Percentiles rank a stretch among this genome's conserved stretches.
Evolutionary conservation across 371 early-diverging fungal species (phyloP).

Genomic region (Cokeromyces recurvatus): DNA sequence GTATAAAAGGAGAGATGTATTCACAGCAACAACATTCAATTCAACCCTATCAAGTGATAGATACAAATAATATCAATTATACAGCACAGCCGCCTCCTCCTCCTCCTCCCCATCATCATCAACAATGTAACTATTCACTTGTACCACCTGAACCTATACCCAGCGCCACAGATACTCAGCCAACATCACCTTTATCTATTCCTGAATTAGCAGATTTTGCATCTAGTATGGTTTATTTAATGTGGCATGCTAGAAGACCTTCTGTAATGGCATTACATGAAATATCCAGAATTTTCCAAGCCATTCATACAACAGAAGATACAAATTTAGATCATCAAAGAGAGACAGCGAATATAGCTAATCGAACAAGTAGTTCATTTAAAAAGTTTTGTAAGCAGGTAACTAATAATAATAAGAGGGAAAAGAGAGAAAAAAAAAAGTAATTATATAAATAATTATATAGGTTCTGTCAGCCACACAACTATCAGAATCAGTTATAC

Average conservation of each 20-base stretch:
- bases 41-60: too few species aligned
- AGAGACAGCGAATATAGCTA: conserved; percentile 43
- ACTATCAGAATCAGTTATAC: conserved; percentile 57
- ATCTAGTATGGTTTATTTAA: conserved; percentile 61
- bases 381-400: conserved; percentile 54
- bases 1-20: too few species aligned
- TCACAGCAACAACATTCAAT: too few species aligned
- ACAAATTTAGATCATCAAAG: conserved; percentile 15
- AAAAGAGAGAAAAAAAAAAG: too few species aligned
- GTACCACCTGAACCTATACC: conserved; percentile 34
- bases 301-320: conserved; percentile 12
- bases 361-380: conserved; percentile 46
- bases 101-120: background rate
- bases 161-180: conserved; percentile 30
- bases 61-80: too few species aligned
- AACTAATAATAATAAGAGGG: background rate
- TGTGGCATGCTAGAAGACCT: conserved; percentile 58
- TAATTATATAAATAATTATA: background rate
- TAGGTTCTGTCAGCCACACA: conserved; percentile 58
- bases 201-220: conserved; percentile 59
- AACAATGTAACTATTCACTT: background rate
- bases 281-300: conserved; percentile 7
- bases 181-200: conserved; percentile 26
- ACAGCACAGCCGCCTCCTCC: background rate
- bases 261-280: conserved; percentile 44